These are phyloP conservation scores for Bryoglossum gracile DNA, from an alignment of 495 filamentous ascomycete species.

Conservation along the genomic window DNA sequence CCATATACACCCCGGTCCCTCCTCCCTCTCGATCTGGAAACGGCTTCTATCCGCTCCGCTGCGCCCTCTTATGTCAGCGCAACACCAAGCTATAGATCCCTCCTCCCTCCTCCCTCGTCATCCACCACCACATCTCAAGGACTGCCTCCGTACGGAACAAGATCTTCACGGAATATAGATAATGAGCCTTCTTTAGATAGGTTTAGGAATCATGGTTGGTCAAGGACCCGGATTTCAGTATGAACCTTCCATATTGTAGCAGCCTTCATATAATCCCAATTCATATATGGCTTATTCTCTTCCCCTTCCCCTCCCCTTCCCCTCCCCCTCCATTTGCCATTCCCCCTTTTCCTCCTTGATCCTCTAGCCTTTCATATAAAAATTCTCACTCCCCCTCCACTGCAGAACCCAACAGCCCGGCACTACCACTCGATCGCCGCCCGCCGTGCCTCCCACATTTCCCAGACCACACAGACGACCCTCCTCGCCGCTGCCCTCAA, in stretches of 20 bases:
- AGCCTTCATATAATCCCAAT: too few relatives aligned
- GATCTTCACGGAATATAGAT: too few relatives aligned
- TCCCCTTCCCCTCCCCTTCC: background rate
- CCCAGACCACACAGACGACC: slow-evolving; percentile 5
- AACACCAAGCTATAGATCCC: background rate
- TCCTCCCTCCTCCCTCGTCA: slow-evolving; percentile 27
- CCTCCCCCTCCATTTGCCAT: background rate
- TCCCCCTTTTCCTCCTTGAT: slow-evolving; percentile 16
- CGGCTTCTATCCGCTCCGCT: background rate
- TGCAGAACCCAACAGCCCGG: slow-evolving; percentile 38
- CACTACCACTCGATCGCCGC: slow-evolving; percentile 43
- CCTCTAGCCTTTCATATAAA: slow-evolving; percentile 14
- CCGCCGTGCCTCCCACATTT: slow-evolving; percentile 30
- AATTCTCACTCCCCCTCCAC: slow-evolving; percentile 35
- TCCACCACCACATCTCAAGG: background rate
- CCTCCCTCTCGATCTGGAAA: background rate
- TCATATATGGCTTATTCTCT: too few relatives aligned
- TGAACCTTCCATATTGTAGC: too few relatives aligned
- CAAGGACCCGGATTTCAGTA: too few relatives aligned
- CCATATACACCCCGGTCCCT: background rate
- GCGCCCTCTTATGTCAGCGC: background rate
- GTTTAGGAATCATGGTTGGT: too few relatives aligned
- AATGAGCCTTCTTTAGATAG: too few relatives aligned
- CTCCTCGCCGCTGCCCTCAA: slow-evolving; percentile 4
- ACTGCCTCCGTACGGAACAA: too few relatives aligned